Evolutionary conservation across 1,284 basidiomycete genomes (phyloP).

Genomic region (Macrocybe sp.): DNA sequence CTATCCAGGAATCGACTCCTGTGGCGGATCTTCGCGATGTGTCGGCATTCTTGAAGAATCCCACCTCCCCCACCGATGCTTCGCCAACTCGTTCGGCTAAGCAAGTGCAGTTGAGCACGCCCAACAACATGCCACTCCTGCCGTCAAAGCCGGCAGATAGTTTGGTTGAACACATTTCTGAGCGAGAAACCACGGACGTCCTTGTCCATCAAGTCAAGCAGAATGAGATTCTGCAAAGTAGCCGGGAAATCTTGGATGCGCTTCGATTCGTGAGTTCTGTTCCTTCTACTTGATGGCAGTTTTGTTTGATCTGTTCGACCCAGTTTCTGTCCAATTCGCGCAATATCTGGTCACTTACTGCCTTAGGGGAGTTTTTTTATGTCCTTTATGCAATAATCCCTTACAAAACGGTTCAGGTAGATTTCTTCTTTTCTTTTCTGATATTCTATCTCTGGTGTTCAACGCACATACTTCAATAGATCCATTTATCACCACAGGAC

Average conservation of each 20-base stretch:
- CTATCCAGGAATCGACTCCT: slow-evolving; percentile 41
- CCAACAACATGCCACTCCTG: slow-evolving; percentile 31
- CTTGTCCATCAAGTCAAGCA: slow-evolving; percentile 31
- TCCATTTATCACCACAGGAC: slow-evolving; percentile 18
- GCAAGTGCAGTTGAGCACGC: slow-evolving; percentile 20
- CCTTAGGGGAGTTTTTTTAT: slow-evolving; percentile 40
- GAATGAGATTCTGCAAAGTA: slow-evolving; percentile 29
- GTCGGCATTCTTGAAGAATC: slow-evolving; percentile 45
- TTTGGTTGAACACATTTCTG: slow-evolving; percentile 28
- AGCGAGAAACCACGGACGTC: slow-evolving; percentile 23
- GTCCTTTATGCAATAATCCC: slow-evolving; percentile 41
- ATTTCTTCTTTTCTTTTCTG: slow-evolving; percentile 7
- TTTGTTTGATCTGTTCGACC: slow-evolving; percentile 2
- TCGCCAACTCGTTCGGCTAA: slow-evolving; percentile 21
- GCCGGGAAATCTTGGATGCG: slow-evolving; percentile 32
- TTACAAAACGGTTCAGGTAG: slow-evolving; percentile 37
- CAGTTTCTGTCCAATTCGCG: slow-evolving; percentile 54
- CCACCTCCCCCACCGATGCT: slow-evolving; percentile 22
- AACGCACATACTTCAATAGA: slow-evolving; percentile 8
- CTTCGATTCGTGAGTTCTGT: slow-evolving; percentile 34
- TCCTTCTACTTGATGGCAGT: slow-evolving; percentile 1
- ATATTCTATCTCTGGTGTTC: background rate
- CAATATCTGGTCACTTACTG: slow-evolving; percentile 46
- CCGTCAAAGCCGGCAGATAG: slow-evolving; percentile 32
- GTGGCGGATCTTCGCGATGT: slow-evolving; percentile 40